phyloP scores from a whole-genome alignment of 345 rosid species.

The Gossypium australe region DNA sequence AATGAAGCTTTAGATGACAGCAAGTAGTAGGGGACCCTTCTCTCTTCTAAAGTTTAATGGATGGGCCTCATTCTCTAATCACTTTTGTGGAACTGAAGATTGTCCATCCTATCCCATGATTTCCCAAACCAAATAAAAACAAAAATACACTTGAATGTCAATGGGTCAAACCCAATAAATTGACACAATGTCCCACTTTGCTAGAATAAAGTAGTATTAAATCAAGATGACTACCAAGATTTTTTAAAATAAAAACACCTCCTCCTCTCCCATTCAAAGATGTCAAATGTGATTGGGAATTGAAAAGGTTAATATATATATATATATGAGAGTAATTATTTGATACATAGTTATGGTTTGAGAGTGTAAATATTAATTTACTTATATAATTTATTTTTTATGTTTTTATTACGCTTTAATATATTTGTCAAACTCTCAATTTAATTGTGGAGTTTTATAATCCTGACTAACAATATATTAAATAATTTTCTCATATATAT shows the following conservation, averaged over 20 bases:
- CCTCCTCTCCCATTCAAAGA: slow-evolving; percentile 2
- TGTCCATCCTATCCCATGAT: slow-evolving; percentile 31
- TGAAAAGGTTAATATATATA: no score
- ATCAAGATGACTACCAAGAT: slow-evolving; percentile 17
- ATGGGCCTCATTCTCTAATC: slow-evolving; percentile 37
- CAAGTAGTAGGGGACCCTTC: slow-evolving; percentile 43
- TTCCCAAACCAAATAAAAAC: slow-evolving; percentile 18
- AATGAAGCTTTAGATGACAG: slow-evolving; percentile 30
- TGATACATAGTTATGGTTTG: no score
- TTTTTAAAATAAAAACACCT: neutral
- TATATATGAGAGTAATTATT: no score
- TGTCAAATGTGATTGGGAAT: slow-evolving; percentile 12
- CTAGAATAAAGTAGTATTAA: slow-evolving; percentile 4
- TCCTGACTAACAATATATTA: rapidly evolving
- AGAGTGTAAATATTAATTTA: no score
- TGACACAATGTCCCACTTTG: slow-evolving; percentile 17
- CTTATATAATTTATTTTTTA: no score
- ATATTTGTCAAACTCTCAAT: no score
- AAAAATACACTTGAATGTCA: slow-evolving; percentile 2
- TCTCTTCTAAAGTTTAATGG: slow-evolving; percentile 27
- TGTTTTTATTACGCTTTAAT: no score
- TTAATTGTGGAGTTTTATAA: no score
- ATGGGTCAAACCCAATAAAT: slow-evolving; percentile 20
- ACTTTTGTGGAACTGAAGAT: slow-evolving; percentile 87
- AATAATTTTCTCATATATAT: no score